Conservation (phyloP, 805 yeast species). For the Wickerhamomyces bisporus region DNA sequence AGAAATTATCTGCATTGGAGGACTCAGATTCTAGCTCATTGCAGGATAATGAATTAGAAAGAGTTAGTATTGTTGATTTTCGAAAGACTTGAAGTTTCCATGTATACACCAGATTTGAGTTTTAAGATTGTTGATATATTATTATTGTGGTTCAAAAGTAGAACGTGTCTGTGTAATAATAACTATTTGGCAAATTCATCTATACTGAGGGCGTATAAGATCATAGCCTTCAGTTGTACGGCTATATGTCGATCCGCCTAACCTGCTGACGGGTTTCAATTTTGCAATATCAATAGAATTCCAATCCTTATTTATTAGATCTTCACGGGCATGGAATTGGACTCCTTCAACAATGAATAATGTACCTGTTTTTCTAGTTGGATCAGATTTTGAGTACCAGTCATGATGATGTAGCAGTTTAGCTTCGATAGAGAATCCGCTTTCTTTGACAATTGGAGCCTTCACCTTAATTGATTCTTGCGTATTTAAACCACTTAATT, state of each 20-base stretch:
- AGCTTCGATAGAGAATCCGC: conserved; percentile 55
- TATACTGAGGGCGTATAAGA: neutral
- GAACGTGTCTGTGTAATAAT: no score
- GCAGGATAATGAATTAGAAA: no score
- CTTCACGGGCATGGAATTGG: conserved; percentile 53
- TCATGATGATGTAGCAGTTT: conserved; percentile 40
- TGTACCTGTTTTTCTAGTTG: conserved; percentile 31
- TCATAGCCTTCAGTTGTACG: conserved; percentile 38
- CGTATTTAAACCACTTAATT: conserved; percentile 48
- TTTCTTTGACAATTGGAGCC: conserved; percentile 55
- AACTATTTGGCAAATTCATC: no score
- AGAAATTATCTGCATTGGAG: neutral
- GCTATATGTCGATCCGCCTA: conserved; percentile 47
- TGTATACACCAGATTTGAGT: no score
- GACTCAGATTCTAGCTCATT: no score
- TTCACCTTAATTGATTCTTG: conserved; percentile 38
- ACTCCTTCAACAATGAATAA: conserved; percentile 49
- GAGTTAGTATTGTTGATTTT: no score
- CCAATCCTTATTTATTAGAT: conserved; percentile 37
- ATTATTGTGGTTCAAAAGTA: no score
- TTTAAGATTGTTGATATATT: no score
- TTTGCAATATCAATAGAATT: conserved; percentile 39
- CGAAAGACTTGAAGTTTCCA: no score
- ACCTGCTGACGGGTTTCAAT: conserved; percentile 48
- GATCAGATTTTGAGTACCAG: conserved; percentile 37